Evolutionary conservation across 225 moss, liverwort and hornwort species (phyloP), one percentile per base, ranked within the genome.

Genomic region (Bryum argenteum): DNA sequence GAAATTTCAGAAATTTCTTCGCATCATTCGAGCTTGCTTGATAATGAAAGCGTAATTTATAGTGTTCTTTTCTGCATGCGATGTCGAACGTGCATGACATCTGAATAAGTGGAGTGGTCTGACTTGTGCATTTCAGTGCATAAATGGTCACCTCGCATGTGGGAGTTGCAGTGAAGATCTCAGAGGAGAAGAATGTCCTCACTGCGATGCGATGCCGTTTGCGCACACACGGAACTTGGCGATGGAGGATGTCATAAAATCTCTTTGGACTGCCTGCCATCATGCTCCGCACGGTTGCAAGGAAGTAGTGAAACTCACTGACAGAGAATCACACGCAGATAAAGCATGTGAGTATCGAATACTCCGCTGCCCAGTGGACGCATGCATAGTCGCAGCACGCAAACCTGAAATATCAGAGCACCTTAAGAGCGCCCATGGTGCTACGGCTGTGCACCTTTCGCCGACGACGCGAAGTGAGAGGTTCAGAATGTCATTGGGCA

Each of bases 211-310:
- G 33, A 18, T 0, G 17, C 14, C 8, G 16, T 38, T 26, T 4
- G 18, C 10, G 5, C 24, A 28, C 28, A 14, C 11, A 8, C 48
- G 58, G 39, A 54, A 33, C 55, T 22, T 44, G 18, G 33, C 33
- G 10, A 19, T 55, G 5, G 28, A 55, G 40, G 54, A 55, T 42
- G 54, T 55, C 38, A n/a, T 55, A 12, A 12, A 64, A 23, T 63
- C 64, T 17, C 17, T 63, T 66, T 6, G 10, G 3, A 12, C 1
- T n/a, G n/a, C 37, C 20, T 67, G 38, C 66, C 1, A 9, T 13
- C 53, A 20, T 67, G 22, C 42, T 78, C 71, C 40, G 57, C 2
- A 62, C 42, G 28, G 21, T 5, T 16, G 65, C 24, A 47, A 12
- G 12, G 45, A 47, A 47, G 15, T 47, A 15, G 45, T 47, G 15